Evolutionary conservation across 106 monocot genomes (phyloP), one percentile per base, ranked within the genome.

Genomic region (Acanthochlamys bracteata): DNA sequence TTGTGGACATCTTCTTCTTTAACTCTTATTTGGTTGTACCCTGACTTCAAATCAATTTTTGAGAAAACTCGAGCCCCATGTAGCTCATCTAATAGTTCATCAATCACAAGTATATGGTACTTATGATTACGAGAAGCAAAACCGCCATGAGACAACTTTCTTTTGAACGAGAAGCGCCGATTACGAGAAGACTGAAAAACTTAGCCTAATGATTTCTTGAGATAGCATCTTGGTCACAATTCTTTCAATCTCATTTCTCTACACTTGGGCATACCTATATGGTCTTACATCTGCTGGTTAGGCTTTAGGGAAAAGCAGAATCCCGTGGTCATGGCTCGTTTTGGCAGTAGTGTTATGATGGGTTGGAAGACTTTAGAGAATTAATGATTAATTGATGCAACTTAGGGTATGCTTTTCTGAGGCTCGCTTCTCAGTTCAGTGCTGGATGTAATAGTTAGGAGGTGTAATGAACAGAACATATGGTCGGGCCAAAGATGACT

Each of bases 171-270:
- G 53, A 17, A 67, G 10, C 23, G 54, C 66, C 26, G 27, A 53
- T 11, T 20, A 67, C 6, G 53, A 53, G 17, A 54, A 54, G 10
- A 53, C 24, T 17, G 52, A 53, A 3, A 9, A 25, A 24, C 52
- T 67, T 10, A 10, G 54, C 17, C 66, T 49, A 13, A 67, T 55
- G 7, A 67, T 25, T 0, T 53, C 66, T 2, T 2, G 11, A 7
- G 11, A 13, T 3, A 67, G 3, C 53, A 33, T 21, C 53, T 67
- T 26, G 0, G 13, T 17, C 3, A 67, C 27, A 15, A 22, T 25
- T 14, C n/a, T 25, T 53, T 67, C 66, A 27, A 67, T 53, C 24
- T 67, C 66, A 7, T 15, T 16, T 20, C 27, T 67, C 26, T 67
- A n/a, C 51, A 27, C 39, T 11, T 53, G 25, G 7, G 53, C 53